phyloP scores from a whole-genome alignment of 345 rosid genomes.

The Durio zibethinus region DNA sequence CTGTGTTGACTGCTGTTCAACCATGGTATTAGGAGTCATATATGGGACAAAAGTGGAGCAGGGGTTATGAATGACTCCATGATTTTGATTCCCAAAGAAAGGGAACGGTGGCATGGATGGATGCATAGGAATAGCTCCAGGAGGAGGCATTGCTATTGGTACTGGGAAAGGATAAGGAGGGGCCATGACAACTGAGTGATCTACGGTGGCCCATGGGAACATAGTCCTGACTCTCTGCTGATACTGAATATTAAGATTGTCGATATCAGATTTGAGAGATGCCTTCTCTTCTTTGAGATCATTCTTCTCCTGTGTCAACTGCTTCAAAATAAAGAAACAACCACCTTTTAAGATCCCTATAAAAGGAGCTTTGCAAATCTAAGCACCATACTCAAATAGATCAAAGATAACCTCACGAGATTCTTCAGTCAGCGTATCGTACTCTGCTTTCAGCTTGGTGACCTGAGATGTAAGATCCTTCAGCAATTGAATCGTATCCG shows the following conservation, averaged over 20 bases:
- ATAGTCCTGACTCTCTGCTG: constrained; percentile 70
- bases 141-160: constrained; percentile 72
- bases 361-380: constrained; percentile 2
- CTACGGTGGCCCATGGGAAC: constrained; percentile 65
- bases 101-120: constrained; percentile 75
- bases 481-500: constrained; percentile 75
- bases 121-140: constrained; percentile 75
- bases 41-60: constrained; percentile 68
- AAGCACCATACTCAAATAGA: not conserved
- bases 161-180: constrained; percentile 65
- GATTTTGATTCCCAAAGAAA: constrained; percentile 68
- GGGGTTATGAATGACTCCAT: constrained; percentile 59
- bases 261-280: constrained; percentile 68
- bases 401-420: constrained; percentile 63
- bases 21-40: constrained; percentile 48
- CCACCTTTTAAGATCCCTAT: not conserved
- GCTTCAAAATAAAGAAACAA: constrained; percentile 4
- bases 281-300: constrained; percentile 86
- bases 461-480: constrained; percentile 83
- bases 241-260: constrained; percentile 65
- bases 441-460: constrained; percentile 69
- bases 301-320: constrained; percentile 87
- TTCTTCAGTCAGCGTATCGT: constrained; percentile 63
- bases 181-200: constrained; percentile 75
- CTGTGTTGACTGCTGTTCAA: constrained; percentile 57